Evolutionary conservation across 202 grass and related monocot genomes (phyloP), one percentile per base, ranked within the genome.

Genomic region (Dendrocalamus latiflorus): DNA sequence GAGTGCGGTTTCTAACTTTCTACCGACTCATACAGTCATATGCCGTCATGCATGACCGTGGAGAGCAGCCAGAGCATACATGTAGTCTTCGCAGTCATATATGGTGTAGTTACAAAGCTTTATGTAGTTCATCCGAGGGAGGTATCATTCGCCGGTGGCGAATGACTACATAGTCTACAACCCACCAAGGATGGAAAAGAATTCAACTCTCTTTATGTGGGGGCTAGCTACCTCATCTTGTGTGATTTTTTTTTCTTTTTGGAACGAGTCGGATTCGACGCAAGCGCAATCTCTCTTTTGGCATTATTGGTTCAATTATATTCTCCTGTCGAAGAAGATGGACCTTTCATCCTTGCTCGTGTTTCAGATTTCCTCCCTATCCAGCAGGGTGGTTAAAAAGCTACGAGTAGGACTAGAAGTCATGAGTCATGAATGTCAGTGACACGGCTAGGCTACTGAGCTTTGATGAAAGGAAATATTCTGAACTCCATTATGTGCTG

Each of bases 131-230:
- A 88, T 36, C 78, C 11, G 74, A 88, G 85, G 86, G 65, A 91
- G 86, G 86, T 55, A 60, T 50, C 73, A 88, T 85, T 88, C 55
- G 82, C 38, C 10, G 44, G 81, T 91, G 86, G 68, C 72, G 33
- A 49, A 62, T 82, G 81, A 74, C 65, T 56, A 16, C 85, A 74
- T 67, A 41, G 41, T 42, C 41, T 42, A 42, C 44, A 47, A 5
- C 21, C 41, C 59, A 77, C 75, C 48, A 54, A 22, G 43, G 22
- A 34, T 70, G 60, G 14, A 37, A 34, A 11, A 9, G 12, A 20
- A 38, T 78, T 79, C 58, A 34, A 70, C 65, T 44, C 33, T 12
- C 45, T 62, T 38, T 54, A 15, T 42, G 38, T 70, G 68, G 22
- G 39, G 54, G 38, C 18, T 5, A 68, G 38, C n/a, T 13, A 38